Conservation (phyloP, 495 filamentous ascomycete genomes). For the Sphaerosporella brunnea region DNA sequence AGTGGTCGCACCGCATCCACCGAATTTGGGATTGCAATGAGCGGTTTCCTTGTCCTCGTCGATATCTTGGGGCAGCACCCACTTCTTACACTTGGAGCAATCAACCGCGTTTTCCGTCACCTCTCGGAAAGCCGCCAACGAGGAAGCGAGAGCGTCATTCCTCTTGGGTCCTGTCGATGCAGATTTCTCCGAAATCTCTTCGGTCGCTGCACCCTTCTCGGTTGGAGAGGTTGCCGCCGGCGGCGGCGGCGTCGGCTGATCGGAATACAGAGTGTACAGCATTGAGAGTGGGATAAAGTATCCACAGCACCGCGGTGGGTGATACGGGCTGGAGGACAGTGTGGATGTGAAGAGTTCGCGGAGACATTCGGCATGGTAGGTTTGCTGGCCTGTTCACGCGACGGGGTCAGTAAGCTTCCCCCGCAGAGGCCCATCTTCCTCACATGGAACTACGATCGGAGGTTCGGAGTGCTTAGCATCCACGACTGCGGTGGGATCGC, state of each 20-base stretch:
- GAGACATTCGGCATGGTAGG: slow-evolving; percentile 4
- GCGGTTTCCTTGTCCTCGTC: neutral
- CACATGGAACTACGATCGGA: neutral
- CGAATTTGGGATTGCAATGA: neutral
- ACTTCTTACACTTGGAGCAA: neutral
- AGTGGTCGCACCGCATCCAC: neutral
- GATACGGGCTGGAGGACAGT: neutral
- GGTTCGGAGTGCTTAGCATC: neutral
- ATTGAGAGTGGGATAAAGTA: slow-evolving; percentile 1
- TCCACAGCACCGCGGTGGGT: slow-evolving; percentile 1
- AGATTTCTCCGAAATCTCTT: neutral
- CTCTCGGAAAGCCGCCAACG: neutral
- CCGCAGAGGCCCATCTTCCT: too few relatives aligned
- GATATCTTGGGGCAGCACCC: slow-evolving; percentile 2
- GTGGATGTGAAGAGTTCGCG: neutral
- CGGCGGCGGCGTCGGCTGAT: neutral
- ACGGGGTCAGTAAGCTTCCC: too few relatives aligned
- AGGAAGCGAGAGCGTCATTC: neutral
- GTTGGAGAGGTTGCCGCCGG: neutral
- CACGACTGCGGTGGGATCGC: neutral
- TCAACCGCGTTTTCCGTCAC: neutral
- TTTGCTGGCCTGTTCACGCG: too few relatives aligned
- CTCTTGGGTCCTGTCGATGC: neutral
- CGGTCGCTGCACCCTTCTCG: neutral
- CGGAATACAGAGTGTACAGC: neutral